Evolutionary conservation across 2,329 filamentous ascomycete species (phyloP).

Genomic region (Penicillium sp.): DNA sequence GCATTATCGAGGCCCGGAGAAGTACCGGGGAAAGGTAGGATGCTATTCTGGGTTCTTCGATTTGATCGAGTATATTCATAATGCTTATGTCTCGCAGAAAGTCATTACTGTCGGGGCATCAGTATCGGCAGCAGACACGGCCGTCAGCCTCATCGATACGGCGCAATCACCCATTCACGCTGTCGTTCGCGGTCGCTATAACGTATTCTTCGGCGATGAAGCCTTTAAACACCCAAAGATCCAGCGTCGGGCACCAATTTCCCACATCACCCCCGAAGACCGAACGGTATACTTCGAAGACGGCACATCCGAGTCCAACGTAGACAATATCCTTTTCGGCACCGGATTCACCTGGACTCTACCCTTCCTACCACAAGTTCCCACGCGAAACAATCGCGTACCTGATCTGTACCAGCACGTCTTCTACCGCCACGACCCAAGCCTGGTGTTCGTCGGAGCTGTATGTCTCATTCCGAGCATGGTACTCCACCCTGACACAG

Average conservation of each 20-base stretch:
- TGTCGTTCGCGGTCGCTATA: conserved; percentile 58
- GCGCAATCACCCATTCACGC: conserved; percentile 56
- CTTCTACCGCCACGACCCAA: conserved; percentile 40
- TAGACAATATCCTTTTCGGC: conserved; percentile 68
- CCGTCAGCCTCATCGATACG: conserved; percentile 55
- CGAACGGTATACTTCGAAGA: conserved; percentile 60
- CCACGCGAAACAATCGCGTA: conserved; percentile 38
- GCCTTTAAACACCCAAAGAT: conserved; percentile 64
- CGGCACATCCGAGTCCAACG: conserved; percentile 55
- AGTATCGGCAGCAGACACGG: conserved; percentile 67
- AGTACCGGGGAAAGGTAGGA: conserved; percentile 45
- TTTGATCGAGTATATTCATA: background rate
- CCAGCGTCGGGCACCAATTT: conserved; percentile 33
- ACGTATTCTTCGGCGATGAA: conserved; percentile 61
- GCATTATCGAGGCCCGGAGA: conserved; percentile 41
- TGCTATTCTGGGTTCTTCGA: background rate
- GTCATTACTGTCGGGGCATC: conserved; percentile 68
- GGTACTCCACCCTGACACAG: background rate
- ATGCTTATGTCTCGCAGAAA: conserved; percentile 41
- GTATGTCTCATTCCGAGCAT: conserved; percentile 34
- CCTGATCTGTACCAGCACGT: conserved; percentile 43
- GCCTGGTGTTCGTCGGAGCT: conserved; percentile 47
- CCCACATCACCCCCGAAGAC: conserved; percentile 43
- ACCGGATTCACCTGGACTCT: conserved; percentile 70
- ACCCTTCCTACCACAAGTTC: conserved; percentile 61